These are phyloP conservation scores for Linnemannia zychae DNA, from an alignment of 192 early-diverging fungal species.

Conservation along the genomic window DNA sequence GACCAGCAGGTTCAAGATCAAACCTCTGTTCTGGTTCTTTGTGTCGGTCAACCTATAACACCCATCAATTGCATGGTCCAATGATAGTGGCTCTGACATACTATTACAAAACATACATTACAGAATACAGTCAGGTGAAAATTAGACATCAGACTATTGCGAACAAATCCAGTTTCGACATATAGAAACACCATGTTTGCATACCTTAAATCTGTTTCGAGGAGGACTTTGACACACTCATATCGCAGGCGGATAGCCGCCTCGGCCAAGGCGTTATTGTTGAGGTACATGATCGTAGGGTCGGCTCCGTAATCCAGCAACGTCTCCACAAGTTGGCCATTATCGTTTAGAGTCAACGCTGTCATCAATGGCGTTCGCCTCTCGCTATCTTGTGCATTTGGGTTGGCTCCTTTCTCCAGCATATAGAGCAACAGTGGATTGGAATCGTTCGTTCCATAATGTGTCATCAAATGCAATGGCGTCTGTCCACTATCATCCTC, in stretches of 20 bases:
- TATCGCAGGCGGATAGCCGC: conserved; percentile 41
- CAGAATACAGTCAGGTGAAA: not conserved
- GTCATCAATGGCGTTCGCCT: conserved; percentile 46
- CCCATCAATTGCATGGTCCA: conserved; percentile 47
- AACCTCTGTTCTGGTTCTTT: conserved; percentile 22
- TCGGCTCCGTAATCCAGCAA: conserved; percentile 49
- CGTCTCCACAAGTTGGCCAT: conserved; percentile 39
- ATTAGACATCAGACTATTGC: not conserved
- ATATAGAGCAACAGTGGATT: conserved; percentile 29
- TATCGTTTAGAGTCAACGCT: conserved; percentile 43
- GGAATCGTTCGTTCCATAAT: conserved; percentile 25
- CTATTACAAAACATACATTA: conserved; percentile 7
- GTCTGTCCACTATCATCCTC: conserved; percentile 47
- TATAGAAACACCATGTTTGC: not conserved
- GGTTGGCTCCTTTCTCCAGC: conserved; percentile 43
- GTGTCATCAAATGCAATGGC: conserved; percentile 45
- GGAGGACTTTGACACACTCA: conserved; percentile 49
- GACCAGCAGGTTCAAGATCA: conserved; percentile 35
- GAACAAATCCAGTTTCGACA: not conserved
- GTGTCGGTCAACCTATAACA: conserved; percentile 47
- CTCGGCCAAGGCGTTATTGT: conserved; percentile 52
- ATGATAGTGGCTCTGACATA: conserved; percentile 40
- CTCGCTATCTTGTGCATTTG: conserved; percentile 47
- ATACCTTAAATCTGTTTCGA: conserved; percentile 54
- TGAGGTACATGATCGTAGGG: conserved; percentile 42